Percentiles rank a stretch among this genome's conserved stretches.
Conservation (phyloP, 1,284 basidiomycete genomes). For the Pseudomicrostroma phylloplanum region DNA sequence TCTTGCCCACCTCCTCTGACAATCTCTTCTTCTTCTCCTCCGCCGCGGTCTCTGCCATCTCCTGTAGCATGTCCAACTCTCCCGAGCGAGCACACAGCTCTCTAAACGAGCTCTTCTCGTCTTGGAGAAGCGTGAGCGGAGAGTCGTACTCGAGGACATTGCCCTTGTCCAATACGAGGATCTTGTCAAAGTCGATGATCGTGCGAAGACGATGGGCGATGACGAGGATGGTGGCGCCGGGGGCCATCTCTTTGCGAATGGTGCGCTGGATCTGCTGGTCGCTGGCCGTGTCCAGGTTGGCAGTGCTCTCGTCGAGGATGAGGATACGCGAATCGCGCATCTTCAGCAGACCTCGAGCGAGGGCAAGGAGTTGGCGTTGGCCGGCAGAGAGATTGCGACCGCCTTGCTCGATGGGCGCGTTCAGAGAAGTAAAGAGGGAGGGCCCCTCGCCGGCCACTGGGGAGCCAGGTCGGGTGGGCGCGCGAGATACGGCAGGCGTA, state of each 20-base stretch:
- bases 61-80: constrained; percentile 16
- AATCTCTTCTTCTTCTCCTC: constrained; percentile 8
- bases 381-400: constrained; percentile 56
- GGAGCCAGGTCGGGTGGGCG: constrained; percentile 25
- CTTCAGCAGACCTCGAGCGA: constrained; percentile 57
- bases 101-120: constrained; percentile 30
- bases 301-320: constrained; percentile 58
- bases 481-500: constrained; percentile 17
- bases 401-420: constrained; percentile 56
- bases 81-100: constrained; percentile 41
- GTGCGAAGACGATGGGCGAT: constrained; percentile 66
- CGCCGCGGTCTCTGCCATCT: constrained; percentile 26
- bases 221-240: constrained; percentile 53
- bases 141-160: constrained; percentile 73
- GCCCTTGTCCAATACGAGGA: constrained; percentile 57
- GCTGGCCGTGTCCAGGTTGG: constrained; percentile 52
- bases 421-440: constrained; percentile 54
- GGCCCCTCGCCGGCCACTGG: constrained; percentile 16
- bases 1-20: no score
- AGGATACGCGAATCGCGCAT: constrained; percentile 55
- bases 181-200: constrained; percentile 58
- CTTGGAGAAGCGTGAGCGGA: constrained; percentile 59
- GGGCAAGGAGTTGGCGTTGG: constrained; percentile 57
- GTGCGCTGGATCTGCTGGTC: constrained; percentile 55
- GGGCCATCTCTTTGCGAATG: constrained; percentile 52